Evolutionary conservation across 2,329 filamentous ascomycete genomes (phyloP).

Genomic region (Neofusicoccum parvum): DNA sequence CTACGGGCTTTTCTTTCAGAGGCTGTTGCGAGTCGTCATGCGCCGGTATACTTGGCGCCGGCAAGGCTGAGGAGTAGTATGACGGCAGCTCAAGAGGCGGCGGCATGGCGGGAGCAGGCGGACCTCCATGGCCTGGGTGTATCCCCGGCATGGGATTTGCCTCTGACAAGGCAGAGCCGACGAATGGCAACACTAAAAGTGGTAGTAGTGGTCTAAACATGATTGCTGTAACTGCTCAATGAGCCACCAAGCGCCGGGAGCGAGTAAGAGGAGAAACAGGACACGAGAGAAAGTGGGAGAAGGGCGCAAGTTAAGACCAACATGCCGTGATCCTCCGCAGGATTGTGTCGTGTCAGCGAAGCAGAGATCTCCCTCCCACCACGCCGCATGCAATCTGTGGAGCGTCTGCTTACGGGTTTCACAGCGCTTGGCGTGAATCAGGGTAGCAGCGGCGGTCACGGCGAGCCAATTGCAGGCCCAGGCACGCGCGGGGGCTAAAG

Average conservation of each 20-base stretch:
- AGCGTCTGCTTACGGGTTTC: constrained; percentile 9
- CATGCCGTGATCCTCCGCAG: not conserved
- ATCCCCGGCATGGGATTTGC: not conserved
- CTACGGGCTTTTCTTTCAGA: not conserved
- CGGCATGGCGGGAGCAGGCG: not conserved
- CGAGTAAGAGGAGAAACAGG: not conserved
- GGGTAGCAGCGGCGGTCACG: not conserved
- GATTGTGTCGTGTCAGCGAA: not conserved
- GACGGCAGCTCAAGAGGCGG: not conserved
- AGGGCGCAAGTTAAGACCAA: constrained; percentile 5
- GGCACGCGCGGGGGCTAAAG: not conserved
- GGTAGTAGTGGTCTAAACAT: constrained; percentile 3
- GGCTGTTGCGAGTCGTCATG: constrained; percentile 6
- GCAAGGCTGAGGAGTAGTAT: not conserved
- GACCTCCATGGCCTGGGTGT: constrained; percentile 19
- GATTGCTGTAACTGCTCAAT: not conserved
- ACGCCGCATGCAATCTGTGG: constrained; percentile 4
- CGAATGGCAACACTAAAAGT: constrained; percentile 1
- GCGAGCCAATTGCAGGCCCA: not conserved
- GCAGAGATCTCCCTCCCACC: not conserved
- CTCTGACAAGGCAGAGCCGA: not conserved
- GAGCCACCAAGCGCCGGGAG: not conserved
- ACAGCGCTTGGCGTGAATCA: constrained; percentile 2
- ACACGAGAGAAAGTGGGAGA: not conserved
- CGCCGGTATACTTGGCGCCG: not conserved